Conservation (phyloP, 2,329 filamentous ascomycete species). For the Myrmaecium sp. region DNA sequence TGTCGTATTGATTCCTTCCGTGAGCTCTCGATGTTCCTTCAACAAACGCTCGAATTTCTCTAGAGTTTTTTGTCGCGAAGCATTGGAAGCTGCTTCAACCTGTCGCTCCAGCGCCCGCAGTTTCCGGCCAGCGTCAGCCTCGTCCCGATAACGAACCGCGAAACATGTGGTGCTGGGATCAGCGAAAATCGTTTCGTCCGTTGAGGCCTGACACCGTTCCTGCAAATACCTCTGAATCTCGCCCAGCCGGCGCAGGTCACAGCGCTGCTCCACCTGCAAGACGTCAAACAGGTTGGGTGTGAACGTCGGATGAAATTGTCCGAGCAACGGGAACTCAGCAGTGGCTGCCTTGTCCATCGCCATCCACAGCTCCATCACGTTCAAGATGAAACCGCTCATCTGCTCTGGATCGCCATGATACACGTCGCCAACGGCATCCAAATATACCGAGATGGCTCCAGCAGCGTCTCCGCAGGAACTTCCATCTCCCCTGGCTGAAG, state of each 20-base stretch:
- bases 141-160: slow-evolving; percentile 31
- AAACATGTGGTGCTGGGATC: slow-evolving; percentile 26
- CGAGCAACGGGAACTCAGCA: slow-evolving; percentile 28
- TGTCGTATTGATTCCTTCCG: too few species aligned
- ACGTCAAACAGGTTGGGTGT: slow-evolving; percentile 33
- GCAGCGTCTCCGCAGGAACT: too few species aligned
- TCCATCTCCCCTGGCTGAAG: too few species aligned
- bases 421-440: slow-evolving; percentile 14
- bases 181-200: slow-evolving; percentile 30
- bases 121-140: slow-evolving; percentile 12
- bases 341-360: slow-evolving; percentile 35
- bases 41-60: too few species aligned
- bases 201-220: slow-evolving; percentile 14
- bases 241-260: slow-evolving; percentile 35
- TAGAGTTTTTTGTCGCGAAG: too few species aligned
- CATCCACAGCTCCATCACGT: slow-evolving; percentile 41
- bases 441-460: too few species aligned
- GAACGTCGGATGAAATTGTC: slow-evolving; percentile 36
- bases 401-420: slow-evolving; percentile 32
- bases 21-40: too few species aligned
- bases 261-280: slow-evolving; percentile 31
- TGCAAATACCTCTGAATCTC: slow-evolving; percentile 33
- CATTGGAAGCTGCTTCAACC: too few species aligned
- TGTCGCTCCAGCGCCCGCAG: too few species aligned
- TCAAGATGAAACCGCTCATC: slow-evolving; percentile 36